A percentile compares a stretch with the other conserved stretches of the same genome.
Conservation (phyloP, 805 yeast species). For the Wickerhamiella spandovensis region DNA sequence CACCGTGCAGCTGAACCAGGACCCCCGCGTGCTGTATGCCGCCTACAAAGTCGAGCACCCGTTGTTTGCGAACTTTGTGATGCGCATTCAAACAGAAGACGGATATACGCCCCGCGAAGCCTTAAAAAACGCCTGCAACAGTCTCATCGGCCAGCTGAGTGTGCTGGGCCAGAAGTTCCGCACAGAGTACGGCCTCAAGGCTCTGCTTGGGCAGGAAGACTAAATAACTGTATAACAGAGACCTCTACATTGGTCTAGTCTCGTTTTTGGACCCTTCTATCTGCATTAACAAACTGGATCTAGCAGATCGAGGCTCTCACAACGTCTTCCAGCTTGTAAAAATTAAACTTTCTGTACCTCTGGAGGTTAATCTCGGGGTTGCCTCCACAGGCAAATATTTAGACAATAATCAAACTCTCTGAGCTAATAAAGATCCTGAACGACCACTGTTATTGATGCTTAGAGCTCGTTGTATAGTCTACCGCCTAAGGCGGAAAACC, state of each 20-base stretch:
- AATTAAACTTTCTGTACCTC: too few relatives aligned
- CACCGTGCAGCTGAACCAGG: constrained; percentile 73
- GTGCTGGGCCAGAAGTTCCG: constrained; percentile 63
- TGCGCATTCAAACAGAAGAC: constrained; percentile 93
- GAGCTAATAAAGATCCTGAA: too few relatives aligned
- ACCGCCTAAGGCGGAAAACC: too few relatives aligned
- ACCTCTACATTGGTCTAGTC: too few relatives aligned
- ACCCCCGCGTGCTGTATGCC: constrained; percentile 82
- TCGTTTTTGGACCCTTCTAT: not conserved
- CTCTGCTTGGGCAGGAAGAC: constrained; percentile 28
- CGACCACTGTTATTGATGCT: too few relatives aligned
- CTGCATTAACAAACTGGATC: too few relatives aligned
- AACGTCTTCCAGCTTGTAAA: too few relatives aligned
- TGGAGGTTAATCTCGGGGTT: too few relatives aligned
- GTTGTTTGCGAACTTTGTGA: constrained; percentile 81
- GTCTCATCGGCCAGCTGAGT: constrained; percentile 67
- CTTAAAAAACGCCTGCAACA: constrained; percentile 74
- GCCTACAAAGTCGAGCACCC: constrained; percentile 99
- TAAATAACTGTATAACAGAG: not conserved
- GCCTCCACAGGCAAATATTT: too few relatives aligned
- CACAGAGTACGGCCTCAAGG: constrained; percentile 86
- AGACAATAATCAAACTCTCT: too few relatives aligned
- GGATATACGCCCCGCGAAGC: constrained; percentile 89
- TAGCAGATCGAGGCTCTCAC: too few relatives aligned
- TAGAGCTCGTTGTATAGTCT: too few relatives aligned